Conservation (phyloP, 805 yeast genomes). For the Candida schatavii region DNA sequence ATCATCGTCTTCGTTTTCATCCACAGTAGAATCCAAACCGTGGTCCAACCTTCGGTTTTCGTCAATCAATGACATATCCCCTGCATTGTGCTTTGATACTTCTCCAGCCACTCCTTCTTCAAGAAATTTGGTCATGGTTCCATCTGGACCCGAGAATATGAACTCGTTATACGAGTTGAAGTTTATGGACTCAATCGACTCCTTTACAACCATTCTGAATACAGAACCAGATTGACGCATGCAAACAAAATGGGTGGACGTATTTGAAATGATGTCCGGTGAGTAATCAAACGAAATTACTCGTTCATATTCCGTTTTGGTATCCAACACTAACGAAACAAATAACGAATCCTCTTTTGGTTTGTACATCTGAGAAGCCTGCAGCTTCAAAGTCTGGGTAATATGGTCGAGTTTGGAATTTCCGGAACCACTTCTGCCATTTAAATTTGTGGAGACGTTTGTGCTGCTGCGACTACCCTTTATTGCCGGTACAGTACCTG, state of each 20-base stretch:
- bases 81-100: conserved; percentile 2
- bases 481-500: conserved; percentile 52
- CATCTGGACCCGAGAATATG: conserved; percentile 56
- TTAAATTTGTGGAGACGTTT: conserved; percentile 8
- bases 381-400: conserved; percentile 24
- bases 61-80: not conserved
- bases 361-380: conserved; percentile 35
- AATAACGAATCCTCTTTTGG: conserved; percentile 57
- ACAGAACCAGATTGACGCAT: conserved; percentile 90
- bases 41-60: conserved; percentile 7
- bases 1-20: conserved; percentile 25
- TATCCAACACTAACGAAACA: conserved; percentile 73
- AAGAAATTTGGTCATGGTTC: conserved; percentile 46
- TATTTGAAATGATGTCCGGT: conserved; percentile 46
- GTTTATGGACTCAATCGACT: conserved; percentile 57
- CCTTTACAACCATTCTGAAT: conserved; percentile 71
- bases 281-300: conserved; percentile 84
- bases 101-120: conserved; percentile 21
- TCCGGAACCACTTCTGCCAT: not conserved
- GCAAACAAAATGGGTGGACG: conserved; percentile 70
- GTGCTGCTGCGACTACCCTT: conserved; percentile 3
- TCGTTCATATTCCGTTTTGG: conserved; percentile 71
- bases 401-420: not conserved
- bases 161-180: conserved; percentile 72
- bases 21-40: conserved; percentile 26